Percentiles rank a stretch among this genome's conserved stretches.
Conservation (phyloP, 495 filamentous ascomycete genomes). For the Penicillium coprophilum region DNA sequence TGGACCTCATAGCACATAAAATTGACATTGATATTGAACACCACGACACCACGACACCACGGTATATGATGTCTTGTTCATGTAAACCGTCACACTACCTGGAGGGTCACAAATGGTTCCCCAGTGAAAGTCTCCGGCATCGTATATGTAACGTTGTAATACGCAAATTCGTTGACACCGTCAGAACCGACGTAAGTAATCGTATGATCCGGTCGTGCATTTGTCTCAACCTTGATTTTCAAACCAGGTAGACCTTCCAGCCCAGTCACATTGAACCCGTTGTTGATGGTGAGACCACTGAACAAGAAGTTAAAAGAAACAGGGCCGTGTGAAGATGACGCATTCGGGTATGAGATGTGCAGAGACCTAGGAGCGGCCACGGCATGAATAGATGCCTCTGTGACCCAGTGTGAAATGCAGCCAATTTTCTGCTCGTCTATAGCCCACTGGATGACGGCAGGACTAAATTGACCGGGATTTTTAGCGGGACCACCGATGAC, state of each 20-base stretch:
- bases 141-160: conserved; percentile 38
- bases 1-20: neutral
- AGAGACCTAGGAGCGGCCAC: conserved; percentile 29
- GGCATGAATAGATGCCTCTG: conserved; percentile 32
- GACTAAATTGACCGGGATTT: conserved; percentile 37
- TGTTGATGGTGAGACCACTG: conserved; percentile 16
- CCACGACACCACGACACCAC: too few relatives aligned
- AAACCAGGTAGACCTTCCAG: conserved; percentile 29
- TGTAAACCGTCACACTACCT: conserved; percentile 14
- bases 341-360: conserved; percentile 39
- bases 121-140: conserved; percentile 30
- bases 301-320: conserved; percentile 26
- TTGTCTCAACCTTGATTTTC: conserved; percentile 15
- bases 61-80: neutral
- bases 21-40: neutral
- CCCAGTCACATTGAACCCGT: conserved; percentile 26
- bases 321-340: conserved; percentile 18
- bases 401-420: conserved; percentile 30
- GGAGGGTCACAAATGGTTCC: conserved; percentile 28
- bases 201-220: conserved; percentile 18
- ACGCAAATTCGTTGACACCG: conserved; percentile 36
- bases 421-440: conserved; percentile 24
- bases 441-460: conserved; percentile 42
- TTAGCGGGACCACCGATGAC: conserved; percentile 38
- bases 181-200: conserved; percentile 19